Conservation (phyloP, 2,329 filamentous ascomycete genomes). For the Pseudogymnoascus sp. region DNA sequence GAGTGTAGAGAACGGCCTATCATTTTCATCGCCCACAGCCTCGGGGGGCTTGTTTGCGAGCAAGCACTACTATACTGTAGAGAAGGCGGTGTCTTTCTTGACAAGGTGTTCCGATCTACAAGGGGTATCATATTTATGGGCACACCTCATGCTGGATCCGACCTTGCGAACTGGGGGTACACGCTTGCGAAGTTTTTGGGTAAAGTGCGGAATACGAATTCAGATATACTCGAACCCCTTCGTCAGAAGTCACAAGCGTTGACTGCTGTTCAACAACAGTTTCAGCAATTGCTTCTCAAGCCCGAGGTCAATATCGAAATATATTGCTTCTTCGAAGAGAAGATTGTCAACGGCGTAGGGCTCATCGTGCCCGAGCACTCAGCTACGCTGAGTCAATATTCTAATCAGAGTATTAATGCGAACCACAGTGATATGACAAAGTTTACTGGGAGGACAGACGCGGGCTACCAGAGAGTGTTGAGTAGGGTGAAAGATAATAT, state of each 20-base stretch:
- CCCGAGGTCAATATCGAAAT: slow-evolving; percentile 2
- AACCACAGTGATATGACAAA: slow-evolving; percentile 19
- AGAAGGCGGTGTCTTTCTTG: slow-evolving; percentile 6
- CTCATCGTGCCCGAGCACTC: slow-evolving; percentile 11
- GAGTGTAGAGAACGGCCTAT: slow-evolving; percentile 14
- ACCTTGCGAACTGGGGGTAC: slow-evolving; percentile 13
- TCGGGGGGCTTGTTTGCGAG: slow-evolving; percentile 17
- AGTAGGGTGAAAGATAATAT: slow-evolving; percentile 8
- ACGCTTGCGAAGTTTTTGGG: slow-evolving; percentile 8
- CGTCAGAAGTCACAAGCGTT: slow-evolving; percentile 11
- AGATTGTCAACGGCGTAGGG: slow-evolving; percentile 10
- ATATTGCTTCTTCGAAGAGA: slow-evolving; percentile 15
- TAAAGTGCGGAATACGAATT: slow-evolving; percentile 11
- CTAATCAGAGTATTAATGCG: slow-evolving; percentile 16
- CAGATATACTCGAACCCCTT: slow-evolving; percentile 8
- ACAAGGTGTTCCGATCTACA: slow-evolving; percentile 14
- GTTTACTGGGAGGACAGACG: slow-evolving; percentile 14
- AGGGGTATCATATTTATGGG: slow-evolving; percentile 18
- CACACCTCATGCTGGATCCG: slow-evolving; percentile 17
- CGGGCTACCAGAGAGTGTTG: slow-evolving; percentile 14
- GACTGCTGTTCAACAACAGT: slow-evolving; percentile 12
- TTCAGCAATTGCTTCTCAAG: slow-evolving; percentile 14
- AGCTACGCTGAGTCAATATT: slow-evolving; percentile 13
- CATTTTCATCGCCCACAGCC: slow-evolving; percentile 18
- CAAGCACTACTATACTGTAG: slow-evolving; percentile 15